Evolutionary conservation across 345 rosid species (phyloP).

Genomic region (Murraya koenigii): DNA sequence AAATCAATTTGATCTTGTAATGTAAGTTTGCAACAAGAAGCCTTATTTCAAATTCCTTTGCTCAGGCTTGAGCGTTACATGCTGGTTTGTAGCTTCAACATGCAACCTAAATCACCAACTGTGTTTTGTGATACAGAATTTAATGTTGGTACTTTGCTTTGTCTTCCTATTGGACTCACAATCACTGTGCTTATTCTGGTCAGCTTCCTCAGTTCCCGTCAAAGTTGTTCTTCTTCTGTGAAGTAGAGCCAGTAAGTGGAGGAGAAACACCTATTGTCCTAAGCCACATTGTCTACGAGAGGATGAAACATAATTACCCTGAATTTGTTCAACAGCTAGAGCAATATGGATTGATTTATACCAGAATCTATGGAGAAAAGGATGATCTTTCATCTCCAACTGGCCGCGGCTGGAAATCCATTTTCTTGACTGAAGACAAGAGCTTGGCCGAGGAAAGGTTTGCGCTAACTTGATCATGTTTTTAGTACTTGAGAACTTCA

Average conservation of each 20-base stretch:
- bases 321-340: constrained; percentile 68
- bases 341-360: constrained; percentile 68
- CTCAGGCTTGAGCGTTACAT: neutral
- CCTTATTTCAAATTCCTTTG: neutral
- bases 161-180: neutral
- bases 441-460: constrained; percentile 69
- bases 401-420: constrained; percentile 96
- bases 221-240: constrained; percentile 85
- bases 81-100: neutral
- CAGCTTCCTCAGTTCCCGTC: constrained; percentile 93
- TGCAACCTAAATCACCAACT: neutral
- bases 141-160: neutral
- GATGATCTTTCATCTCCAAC: constrained; percentile 82
- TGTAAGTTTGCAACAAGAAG: no score
- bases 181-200: neutral
- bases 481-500: neutral
- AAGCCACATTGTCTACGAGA: constrained; percentile 76
- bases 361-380: constrained; percentile 62
- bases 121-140: neutral
- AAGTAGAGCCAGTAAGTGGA: constrained; percentile 72
- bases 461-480: neutral
- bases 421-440: constrained; percentile 76
- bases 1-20: neutral
- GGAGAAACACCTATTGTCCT: constrained; percentile 92
- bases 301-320: constrained; percentile 63